Conservation (phyloP, 805 yeast species). For the Cyberlindnera galapagoensis region DNA sequence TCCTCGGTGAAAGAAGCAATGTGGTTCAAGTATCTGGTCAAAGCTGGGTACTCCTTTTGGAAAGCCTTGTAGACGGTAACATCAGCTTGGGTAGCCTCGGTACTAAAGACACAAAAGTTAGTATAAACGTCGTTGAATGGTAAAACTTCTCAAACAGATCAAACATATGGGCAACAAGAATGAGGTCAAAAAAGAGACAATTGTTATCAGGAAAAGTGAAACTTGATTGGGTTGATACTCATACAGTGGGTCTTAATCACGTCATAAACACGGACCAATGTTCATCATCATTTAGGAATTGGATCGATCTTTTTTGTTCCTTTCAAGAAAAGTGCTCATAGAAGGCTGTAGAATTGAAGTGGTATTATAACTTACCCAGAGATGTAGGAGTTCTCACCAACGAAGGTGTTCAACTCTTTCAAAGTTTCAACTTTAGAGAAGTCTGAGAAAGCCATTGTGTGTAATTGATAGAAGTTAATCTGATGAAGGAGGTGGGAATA, state of each 20-base stretch:
- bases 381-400: constrained; percentile 90
- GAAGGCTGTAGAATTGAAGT: background rate
- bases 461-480: too few relatives aligned
- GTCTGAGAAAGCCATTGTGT: constrained; percentile 69
- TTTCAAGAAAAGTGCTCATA: constrained; percentile 1
- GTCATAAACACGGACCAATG: constrained; percentile 97
- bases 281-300: constrained; percentile 51
- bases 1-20: constrained; percentile 88
- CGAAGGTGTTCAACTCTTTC: constrained; percentile 70
- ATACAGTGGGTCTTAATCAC: constrained; percentile 96
- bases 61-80: constrained; percentile 91
- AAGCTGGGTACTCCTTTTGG: constrained; percentile 87
- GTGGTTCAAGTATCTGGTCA: constrained; percentile 98
- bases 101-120: constrained; percentile 37
- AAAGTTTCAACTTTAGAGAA: constrained; percentile 74
- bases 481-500: too few relatives aligned
- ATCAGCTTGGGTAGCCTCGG: constrained; percentile 92
- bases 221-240: constrained; percentile 62
- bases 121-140: too few relatives aligned
- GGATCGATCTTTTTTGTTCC: constrained; percentile 1
- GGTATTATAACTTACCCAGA: constrained; percentile 71
- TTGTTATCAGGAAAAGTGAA: constrained; percentile 37
- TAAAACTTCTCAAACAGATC: too few relatives aligned
- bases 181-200: too few relatives aligned
- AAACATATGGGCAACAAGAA: background rate